Percentiles rank a stretch among this genome's conserved stretches.
Conservation (phyloP, 768 basidiomycete genomes). For the Tricholoma saponaceum region DNA sequence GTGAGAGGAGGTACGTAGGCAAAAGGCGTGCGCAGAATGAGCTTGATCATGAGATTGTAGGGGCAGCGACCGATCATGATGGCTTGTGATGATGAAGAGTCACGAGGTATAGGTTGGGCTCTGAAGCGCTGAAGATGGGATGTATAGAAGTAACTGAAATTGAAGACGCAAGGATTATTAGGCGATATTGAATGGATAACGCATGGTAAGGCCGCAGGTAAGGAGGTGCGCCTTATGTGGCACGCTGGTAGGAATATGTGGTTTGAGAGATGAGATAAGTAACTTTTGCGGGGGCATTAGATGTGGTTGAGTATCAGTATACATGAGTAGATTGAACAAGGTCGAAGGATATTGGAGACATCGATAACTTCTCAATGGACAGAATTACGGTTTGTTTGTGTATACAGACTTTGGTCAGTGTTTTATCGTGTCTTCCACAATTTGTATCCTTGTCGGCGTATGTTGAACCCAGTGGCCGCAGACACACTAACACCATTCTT, state of each 20-base stretch:
- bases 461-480: slow-evolving; percentile 54
- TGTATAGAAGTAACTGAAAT: not conserved
- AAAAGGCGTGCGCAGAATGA: too few relatives aligned
- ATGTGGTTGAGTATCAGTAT: too few relatives aligned
- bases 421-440: slow-evolving; percentile 72
- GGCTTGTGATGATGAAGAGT: not conserved
- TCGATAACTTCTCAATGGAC: too few relatives aligned
- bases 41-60: not conserved
- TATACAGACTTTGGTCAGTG: slow-evolving; percentile 51
- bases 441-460: slow-evolving; percentile 65
- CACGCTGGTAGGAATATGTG: too few relatives aligned
- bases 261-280: too few relatives aligned
- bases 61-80: not conserved
- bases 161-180: not conserved
- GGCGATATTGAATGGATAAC: not conserved
- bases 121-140: not conserved
- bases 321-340: too few relatives aligned
- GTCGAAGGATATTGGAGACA: too few relatives aligned
- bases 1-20: too few relatives aligned
- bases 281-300: too few relatives aligned
- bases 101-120: not conserved
- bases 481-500: slow-evolving; percentile 44
- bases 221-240: too few relatives aligned
- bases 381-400: slow-evolving; percentile 44
- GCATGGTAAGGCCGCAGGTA: too few relatives aligned